Evolutionary conservation across 106 monocot genomes (phyloP).

Genomic region (Apostasia ramifera): DNA sequence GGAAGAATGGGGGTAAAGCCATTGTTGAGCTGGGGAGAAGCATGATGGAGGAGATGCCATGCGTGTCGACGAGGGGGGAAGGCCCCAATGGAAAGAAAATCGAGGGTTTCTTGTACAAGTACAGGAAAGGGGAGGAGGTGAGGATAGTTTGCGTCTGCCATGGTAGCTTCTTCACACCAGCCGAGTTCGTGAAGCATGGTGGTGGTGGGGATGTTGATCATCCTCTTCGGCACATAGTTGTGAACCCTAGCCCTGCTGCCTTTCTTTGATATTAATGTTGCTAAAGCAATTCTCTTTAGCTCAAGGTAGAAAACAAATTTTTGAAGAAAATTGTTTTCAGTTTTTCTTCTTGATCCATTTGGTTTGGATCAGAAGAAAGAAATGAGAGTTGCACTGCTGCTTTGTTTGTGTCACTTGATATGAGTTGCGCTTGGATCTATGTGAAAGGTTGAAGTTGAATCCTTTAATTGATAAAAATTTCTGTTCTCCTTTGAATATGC

Average conservation of each 20-base stretch:
- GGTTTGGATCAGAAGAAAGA: too few relatives aligned
- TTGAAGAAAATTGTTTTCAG: too few relatives aligned
- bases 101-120: slow-evolving; percentile 58
- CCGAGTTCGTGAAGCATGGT: slow-evolving; percentile 60
- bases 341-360: too few relatives aligned
- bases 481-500: too few relatives aligned
- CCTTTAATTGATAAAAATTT: too few relatives aligned
- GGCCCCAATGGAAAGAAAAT: slow-evolving; percentile 37
- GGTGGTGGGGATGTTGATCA: slow-evolving; percentile 51
- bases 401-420: too few relatives aligned
- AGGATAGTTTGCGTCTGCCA: slow-evolving; percentile 69
- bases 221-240: slow-evolving; percentile 42
- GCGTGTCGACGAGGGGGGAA: slow-evolving; percentile 35
- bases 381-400: too few relatives aligned
- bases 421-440: too few relatives aligned
- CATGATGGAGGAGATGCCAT: slow-evolving; percentile 53
- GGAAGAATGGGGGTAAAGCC: not conserved
- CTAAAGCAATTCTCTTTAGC: too few relatives aligned
- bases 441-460: too few relatives aligned
- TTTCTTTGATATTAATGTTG: not conserved
- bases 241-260: slow-evolving; percentile 19
- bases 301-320: too few relatives aligned
- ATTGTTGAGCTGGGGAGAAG: slow-evolving; percentile 8
- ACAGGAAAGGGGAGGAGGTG: slow-evolving; percentile 43
- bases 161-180: slow-evolving; percentile 54